Conservation (phyloP, 441 rosid species). For the Erysimum pusillum region DNA sequence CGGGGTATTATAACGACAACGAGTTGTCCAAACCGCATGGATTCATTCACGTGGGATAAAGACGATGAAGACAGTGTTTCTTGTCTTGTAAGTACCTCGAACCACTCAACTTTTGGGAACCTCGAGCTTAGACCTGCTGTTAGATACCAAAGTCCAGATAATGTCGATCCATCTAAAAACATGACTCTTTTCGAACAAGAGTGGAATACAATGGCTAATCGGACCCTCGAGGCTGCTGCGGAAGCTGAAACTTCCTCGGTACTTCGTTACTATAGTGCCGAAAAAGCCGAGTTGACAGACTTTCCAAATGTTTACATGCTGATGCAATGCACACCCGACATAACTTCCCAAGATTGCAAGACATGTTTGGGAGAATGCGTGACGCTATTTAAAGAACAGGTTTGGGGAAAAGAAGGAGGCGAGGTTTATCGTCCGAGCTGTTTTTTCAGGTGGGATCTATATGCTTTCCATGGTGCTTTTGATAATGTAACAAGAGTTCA, state of each 20-base stretch:
- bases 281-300: conserved; percentile 5
- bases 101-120: conserved; percentile 21
- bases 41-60: conserved; percentile 33
- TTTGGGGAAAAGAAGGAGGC: conserved; percentile 42
- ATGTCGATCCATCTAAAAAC: conserved; percentile 12
- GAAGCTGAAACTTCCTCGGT: conserved; percentile 25
- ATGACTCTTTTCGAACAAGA: conserved; percentile 27
- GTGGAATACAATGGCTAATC: conserved; percentile 37
- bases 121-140: conserved; percentile 9
- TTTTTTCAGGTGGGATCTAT: conserved; percentile 48
- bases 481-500: conserved; percentile 18
- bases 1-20: not conserved
- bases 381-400: not conserved
- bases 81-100: conserved; percentile 39
- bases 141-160: not conserved
- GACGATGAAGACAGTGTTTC: not conserved
- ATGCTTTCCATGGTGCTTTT: conserved; percentile 18
- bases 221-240: conserved; percentile 11
- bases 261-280: conserved; percentile 39
- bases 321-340: conserved; percentile 51
- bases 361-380: conserved; percentile 37
- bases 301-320: conserved; percentile 22
- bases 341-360: conserved; percentile 36
- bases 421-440: conserved; percentile 34
- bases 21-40: conserved; percentile 25